Evolutionary conservation across 345 rosid genomes (phyloP).

Genomic region (Combretum micranthum): DNA sequence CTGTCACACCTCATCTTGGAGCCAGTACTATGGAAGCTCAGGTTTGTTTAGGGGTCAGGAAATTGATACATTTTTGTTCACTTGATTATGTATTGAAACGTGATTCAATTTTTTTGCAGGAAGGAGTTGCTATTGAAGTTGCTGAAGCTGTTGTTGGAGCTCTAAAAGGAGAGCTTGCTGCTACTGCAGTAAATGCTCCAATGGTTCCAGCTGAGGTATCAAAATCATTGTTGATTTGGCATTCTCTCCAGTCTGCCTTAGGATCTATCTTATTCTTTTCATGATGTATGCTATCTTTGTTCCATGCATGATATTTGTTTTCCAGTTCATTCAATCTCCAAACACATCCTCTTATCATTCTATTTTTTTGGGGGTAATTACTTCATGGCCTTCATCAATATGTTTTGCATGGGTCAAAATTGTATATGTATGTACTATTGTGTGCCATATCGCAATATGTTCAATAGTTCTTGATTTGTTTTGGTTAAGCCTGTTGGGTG

Average conservation of each 20-base stretch:
- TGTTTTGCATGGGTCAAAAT: no score
- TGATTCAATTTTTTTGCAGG: constrained; percentile 24
- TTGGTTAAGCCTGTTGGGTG: no score
- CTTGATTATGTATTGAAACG: neutral
- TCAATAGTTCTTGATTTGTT: no score
- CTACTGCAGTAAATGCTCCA: constrained; percentile 91
- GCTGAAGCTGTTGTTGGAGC: constrained; percentile 95
- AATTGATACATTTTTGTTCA: neutral
- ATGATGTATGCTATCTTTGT: no score
- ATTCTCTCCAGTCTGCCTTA: neutral
- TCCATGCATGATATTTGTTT: no score
- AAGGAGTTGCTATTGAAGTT: constrained; percentile 88
- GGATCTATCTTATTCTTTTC: neutral
- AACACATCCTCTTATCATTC: no score
- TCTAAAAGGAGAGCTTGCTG: constrained; percentile 81
- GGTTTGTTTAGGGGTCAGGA: constrained; percentile 26
- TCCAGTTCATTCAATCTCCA: no score
- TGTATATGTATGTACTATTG: no score
- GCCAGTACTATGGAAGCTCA: constrained; percentile 92
- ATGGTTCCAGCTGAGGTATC: constrained; percentile 92
- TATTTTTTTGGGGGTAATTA: neutral
- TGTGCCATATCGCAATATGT: no score
- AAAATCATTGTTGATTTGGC: neutral
- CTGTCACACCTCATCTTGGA: constrained; percentile 88
- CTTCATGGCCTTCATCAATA: no score